Conservation (phyloP, 805 yeast genomes). For the Candida morakotiae region DNA sequence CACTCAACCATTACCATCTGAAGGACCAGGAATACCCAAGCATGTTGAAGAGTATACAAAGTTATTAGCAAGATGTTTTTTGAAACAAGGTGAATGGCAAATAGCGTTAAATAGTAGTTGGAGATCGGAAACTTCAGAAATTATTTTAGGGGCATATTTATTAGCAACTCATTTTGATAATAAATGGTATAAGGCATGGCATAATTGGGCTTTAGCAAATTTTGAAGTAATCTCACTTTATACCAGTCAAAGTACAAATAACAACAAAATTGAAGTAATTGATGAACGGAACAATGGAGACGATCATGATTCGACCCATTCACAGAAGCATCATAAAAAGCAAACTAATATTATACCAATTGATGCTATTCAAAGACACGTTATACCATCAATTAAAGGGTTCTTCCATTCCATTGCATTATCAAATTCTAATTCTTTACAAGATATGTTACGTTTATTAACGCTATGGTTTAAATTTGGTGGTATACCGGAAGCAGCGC, state of each 20-base stretch:
- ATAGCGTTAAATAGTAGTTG: slow-evolving; percentile 75
- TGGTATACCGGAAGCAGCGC: slow-evolving; percentile 86
- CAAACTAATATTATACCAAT: slow-evolving; percentile 30
- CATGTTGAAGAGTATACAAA: slow-evolving; percentile 81
- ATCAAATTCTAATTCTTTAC: slow-evolving; percentile 81
- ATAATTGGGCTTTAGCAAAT: slow-evolving; percentile 98
- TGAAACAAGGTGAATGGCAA: slow-evolving; percentile 99
- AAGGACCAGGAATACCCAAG: slow-evolving; percentile 63
- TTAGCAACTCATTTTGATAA: slow-evolving; percentile 93
- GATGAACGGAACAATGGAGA: slow-evolving; percentile 12
- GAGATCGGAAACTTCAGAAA: slow-evolving; percentile 73
- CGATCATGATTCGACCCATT: slow-evolving; percentile 10
- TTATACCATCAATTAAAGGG: slow-evolving; percentile 93
- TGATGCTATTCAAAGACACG: slow-evolving; percentile 76
- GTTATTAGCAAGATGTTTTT: slow-evolving; percentile 85
- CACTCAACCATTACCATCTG: slow-evolving; percentile 77
- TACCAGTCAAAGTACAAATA: slow-evolving; percentile 22
- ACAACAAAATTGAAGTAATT: slow-evolving; percentile 12
- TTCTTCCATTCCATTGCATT: slow-evolving; percentile 92
- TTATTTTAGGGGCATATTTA: slow-evolving; percentile 85
- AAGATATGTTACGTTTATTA: slow-evolving; percentile 84
- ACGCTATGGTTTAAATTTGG: slow-evolving; percentile 97
- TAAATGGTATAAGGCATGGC: slow-evolving; percentile 98
- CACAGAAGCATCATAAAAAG: slow-evolving; percentile 14
- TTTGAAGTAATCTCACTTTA: slow-evolving; percentile 84